phyloP scores from a whole-genome alignment of 345 rosid genomes.

The Kernera saxatilis region DNA sequence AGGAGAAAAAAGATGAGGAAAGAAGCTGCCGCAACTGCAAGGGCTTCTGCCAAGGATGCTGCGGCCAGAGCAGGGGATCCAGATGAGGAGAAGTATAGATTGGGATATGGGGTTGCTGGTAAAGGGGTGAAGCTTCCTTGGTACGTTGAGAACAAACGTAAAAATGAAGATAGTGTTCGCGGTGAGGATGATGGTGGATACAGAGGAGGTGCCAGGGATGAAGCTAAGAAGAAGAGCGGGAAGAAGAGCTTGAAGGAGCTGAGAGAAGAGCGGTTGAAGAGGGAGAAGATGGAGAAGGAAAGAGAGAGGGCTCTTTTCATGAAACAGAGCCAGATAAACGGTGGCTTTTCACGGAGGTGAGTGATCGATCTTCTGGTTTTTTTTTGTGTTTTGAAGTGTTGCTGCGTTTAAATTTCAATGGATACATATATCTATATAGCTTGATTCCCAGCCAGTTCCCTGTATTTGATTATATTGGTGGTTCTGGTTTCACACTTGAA shows the following conservation, averaged over 20 bases:
- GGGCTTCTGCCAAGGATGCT: constrained; percentile 31
- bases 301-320: constrained; percentile 50
- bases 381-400: background rate
- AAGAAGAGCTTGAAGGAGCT: constrained; percentile 72
- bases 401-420: background rate
- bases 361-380: background rate
- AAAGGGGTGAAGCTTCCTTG: constrained; percentile 92
- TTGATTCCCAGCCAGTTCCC: no score
- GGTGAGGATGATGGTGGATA: constrained; percentile 23
- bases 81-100: constrained; percentile 82
- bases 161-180: constrained; percentile 21
- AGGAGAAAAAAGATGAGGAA: constrained; percentile 70
- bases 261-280: constrained; percentile 68
- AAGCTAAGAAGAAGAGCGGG: constrained; percentile 46
- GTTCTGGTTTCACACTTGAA: background rate
- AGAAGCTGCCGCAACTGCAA: constrained; percentile 56
- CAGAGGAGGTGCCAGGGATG: constrained; percentile 25
- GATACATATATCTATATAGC: no score
- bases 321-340: constrained; percentile 44
- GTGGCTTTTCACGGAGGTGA: constrained; percentile 53
- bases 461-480: background rate
- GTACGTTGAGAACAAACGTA: constrained; percentile 64
- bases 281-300: constrained; percentile 76
- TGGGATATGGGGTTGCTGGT: constrained; percentile 89
- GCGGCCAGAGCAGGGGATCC: constrained; percentile 36